Evolutionary conservation across 306 rosid species (phyloP), one percentile per base, ranked within the genome.

Genomic region (Castanea sativa): DNA sequence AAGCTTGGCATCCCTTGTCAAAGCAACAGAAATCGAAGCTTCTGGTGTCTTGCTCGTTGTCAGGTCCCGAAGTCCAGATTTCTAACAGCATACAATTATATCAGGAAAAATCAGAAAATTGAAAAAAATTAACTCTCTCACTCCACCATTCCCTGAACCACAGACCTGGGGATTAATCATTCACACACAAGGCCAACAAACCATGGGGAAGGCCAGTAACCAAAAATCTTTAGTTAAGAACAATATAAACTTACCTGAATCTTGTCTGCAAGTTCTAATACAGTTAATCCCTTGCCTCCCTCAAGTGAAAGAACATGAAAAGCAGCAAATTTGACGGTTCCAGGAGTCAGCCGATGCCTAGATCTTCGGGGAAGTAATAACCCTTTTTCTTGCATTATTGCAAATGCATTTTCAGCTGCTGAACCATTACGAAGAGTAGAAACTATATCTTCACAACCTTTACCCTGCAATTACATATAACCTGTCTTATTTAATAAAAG

Each of bases 21-120:
- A 87, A 83, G 99, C 99, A 80, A 96, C 99, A 67, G 99, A 96
- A 80, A 96, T 96, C 8, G 99, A 96, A 76, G 99, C 99, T 88
- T 96, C 99, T 14, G 99, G 99, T 14, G 99, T 96, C 87, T 89
- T 96, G 88, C 99, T 96, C 65, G 98, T 91, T 10, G 98, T 90
- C 86, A 96, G 88, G 92, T 96, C 99, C 86, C 99, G 85, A 72
- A 96, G 99, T 80, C 98, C 99, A 88, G 97, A 96, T 91, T 92
- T 96, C 99, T 96, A 81, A 73, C 49, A 58, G 59, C 67, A 77
- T 41, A 76, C 76, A 76, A 59, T 53, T n/a, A 73, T 56, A 55
- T 79, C 11, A 74, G 82, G 30, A 71, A 69, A 80, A 55, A 32
- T 55, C 59, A 73, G 69, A 70, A 63, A 79, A n/a, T 43, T 45